Evolutionary conservation across 192 early-diverging fungal species (phyloP).

Genomic region (Coemansia sp.): DNA sequence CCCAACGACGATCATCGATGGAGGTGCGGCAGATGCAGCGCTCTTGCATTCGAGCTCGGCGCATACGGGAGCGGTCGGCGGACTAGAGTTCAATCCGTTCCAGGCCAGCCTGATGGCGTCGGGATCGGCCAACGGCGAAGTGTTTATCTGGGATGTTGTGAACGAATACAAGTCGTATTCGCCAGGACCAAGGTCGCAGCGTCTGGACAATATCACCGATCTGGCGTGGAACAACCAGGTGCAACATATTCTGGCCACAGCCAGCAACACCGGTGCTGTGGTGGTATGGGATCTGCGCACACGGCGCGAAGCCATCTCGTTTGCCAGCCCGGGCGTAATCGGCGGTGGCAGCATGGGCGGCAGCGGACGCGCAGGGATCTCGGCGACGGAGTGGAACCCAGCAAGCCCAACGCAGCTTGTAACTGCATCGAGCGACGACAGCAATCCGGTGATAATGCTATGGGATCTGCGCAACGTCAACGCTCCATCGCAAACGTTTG

Average conservation of each 20-base stretch:
- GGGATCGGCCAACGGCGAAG: slow-evolving; percentile 90
- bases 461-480: slow-evolving; percentile 97
- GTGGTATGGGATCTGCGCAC: slow-evolving; percentile 96
- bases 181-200: slow-evolving; percentile 80
- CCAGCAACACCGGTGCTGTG: slow-evolving; percentile 86
- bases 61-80: slow-evolving; percentile 87
- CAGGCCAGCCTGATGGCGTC: slow-evolving; percentile 85
- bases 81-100: slow-evolving; percentile 89
- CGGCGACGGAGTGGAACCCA: slow-evolving; percentile 89
- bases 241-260: slow-evolving; percentile 89
- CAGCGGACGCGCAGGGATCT: slow-evolving; percentile 71
- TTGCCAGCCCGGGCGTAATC: slow-evolving; percentile 61
- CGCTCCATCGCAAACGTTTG: slow-evolving; percentile 81
- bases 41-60: slow-evolving; percentile 67
- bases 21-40: slow-evolving; percentile 57
- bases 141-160: slow-evolving; percentile 91
- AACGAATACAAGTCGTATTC: slow-evolving; percentile 85
- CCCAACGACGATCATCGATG: slow-evolving; percentile 69
- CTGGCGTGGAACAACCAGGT: slow-evolving; percentile 93
- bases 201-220: slow-evolving; percentile 84
- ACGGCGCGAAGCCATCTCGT: slow-evolving; percentile 78
- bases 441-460: slow-evolving; percentile 79
- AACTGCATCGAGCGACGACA: slow-evolving; percentile 90
- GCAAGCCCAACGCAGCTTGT: slow-evolving; percentile 93
- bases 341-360: slow-evolving; percentile 49